These are phyloP conservation scores for Arabidopsis hybrid DNA, from an alignment of 441 rosid genomes.

Conservation along the genomic window DNA sequence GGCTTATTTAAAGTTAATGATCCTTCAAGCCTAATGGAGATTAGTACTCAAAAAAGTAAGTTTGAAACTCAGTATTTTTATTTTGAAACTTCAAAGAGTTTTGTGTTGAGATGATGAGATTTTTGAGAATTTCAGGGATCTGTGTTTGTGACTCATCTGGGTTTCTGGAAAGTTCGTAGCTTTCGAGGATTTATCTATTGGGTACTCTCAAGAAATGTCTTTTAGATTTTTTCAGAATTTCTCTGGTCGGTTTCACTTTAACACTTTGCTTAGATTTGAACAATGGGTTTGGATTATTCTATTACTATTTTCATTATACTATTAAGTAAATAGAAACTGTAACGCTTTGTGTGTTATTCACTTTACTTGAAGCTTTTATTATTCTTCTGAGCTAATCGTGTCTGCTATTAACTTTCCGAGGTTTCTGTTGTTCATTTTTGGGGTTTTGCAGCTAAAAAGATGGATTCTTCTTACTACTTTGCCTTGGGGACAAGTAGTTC, in stretches of 20 bases:
- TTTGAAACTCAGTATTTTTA: too few relatives aligned
- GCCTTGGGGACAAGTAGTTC: slow-evolving; percentile 49
- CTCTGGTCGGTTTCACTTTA: slow-evolving; percentile 45
- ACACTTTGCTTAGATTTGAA: slow-evolving; percentile 44
- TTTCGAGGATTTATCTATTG: slow-evolving; percentile 39
- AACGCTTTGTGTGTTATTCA: slow-evolving; percentile 43
- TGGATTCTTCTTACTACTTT: slow-evolving; percentile 67
- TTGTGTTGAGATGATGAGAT: slow-evolving; percentile 30
- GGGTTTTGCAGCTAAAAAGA: slow-evolving; percentile 44
- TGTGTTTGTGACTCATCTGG: slow-evolving; percentile 36
- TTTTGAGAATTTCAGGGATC: slow-evolving; percentile 34
- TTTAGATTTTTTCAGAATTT: background rate
- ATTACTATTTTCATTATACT: slow-evolving; percentile 27
- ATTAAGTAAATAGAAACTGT: background rate
- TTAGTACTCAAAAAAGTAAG: background rate
- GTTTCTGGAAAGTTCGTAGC: slow-evolving; percentile 38
- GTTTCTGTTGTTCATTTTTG: slow-evolving; percentile 16
- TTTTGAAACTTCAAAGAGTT: slow-evolving; percentile 20
- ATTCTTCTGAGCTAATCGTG: slow-evolving; percentile 29
- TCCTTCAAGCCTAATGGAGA: background rate
- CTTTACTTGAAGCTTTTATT: slow-evolving; percentile 52
- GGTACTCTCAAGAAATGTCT: background rate
- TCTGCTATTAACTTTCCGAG: slow-evolving; percentile 38
- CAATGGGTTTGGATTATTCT: slow-evolving; percentile 34
- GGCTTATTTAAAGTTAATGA: background rate